Evolutionary conservation across 208 protist genomes (phyloP).

Genomic region (Vickermania ingenoplastis): DNA sequence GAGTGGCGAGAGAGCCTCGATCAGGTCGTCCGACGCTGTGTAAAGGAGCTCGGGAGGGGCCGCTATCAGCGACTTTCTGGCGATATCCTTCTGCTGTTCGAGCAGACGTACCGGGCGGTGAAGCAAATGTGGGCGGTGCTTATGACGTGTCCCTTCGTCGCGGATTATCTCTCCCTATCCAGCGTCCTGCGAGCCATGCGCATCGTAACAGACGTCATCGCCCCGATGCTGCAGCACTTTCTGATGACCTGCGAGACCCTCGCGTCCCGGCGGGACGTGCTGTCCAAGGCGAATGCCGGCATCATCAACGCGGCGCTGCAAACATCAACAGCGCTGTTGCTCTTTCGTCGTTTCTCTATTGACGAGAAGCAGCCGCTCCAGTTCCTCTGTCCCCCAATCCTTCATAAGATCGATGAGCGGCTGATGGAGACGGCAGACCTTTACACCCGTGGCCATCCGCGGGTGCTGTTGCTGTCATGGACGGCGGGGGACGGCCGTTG

Average conservation of each 20-base stretch:
- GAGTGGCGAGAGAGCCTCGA: conserved; percentile 52
- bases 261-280: conserved; percentile 33
- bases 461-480: conserved; percentile 17
- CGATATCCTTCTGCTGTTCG: conserved; percentile 65
- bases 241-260: conserved; percentile 62
- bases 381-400: conserved; percentile 22
- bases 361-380: neutral
- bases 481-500: conserved; percentile 3
- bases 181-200: conserved; percentile 50
- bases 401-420: conserved; percentile 32
- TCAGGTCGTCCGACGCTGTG: conserved; percentile 39
- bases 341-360: conserved; percentile 50
- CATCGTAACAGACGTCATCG: conserved; percentile 68
- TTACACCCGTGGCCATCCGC: conserved; percentile 34
- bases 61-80: conserved; percentile 71
- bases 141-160: conserved; percentile 60
- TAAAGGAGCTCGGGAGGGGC: conserved; percentile 53
- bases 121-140: conserved; percentile 72
- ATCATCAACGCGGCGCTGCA: conserved; percentile 76
- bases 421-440: conserved; percentile 32
- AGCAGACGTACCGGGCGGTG: conserved; percentile 55
- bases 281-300: conserved; percentile 66
- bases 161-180: conserved; percentile 51
- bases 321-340: conserved; percentile 35
- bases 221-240: conserved; percentile 78